These are phyloP conservation scores for Tricholoma flavovirens DNA, from an alignment of 768 basidiomycete genomes.

Conservation along the genomic window DNA sequence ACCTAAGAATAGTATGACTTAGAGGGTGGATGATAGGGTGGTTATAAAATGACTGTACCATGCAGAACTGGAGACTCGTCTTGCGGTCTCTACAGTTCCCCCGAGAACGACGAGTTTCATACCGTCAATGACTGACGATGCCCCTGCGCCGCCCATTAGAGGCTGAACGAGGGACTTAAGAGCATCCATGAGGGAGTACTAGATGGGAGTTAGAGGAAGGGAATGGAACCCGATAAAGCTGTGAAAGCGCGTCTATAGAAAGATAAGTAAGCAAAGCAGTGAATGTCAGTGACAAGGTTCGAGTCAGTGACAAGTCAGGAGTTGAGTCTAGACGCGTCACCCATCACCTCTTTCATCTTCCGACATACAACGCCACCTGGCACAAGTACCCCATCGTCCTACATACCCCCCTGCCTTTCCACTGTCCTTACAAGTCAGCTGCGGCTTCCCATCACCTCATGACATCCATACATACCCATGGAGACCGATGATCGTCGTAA, in stretches of 20 bases:
- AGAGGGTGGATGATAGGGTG: background rate
- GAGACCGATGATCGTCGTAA: too few species aligned
- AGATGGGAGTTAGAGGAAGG: slow-evolving; percentile 10
- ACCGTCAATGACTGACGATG: slow-evolving; percentile 79
- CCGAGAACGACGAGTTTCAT: slow-evolving; percentile 88
- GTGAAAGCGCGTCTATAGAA: background rate
- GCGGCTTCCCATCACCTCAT: too few species aligned
- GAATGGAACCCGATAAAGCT: slow-evolving; percentile 6
- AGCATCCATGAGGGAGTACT: slow-evolving; percentile 60
- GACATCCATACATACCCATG: too few species aligned
- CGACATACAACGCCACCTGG: too few species aligned
- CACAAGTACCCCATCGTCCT: too few species aligned
- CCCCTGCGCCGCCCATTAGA: slow-evolving; percentile 67
- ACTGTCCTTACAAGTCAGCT: too few species aligned
- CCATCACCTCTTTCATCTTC: too few species aligned
- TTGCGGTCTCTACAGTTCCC: slow-evolving; percentile 82
- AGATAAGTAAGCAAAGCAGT: slow-evolving; percentile 9
- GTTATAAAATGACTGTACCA: slow-evolving; percentile 45
- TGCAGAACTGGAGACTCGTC: slow-evolving; percentile 75
- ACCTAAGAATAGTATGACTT: slow-evolving; percentile 43
- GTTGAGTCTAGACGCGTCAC: slow-evolving; percentile 12
- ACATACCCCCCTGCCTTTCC: too few species aligned
- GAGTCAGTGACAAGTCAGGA: slow-evolving; percentile 20
- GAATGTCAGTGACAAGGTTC: slow-evolving; percentile 8
- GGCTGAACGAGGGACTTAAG: slow-evolving; percentile 79